Evolutionary conservation across 169 alveolate genomes (phyloP).

Genomic region (Perkinsus olseni): DNA sequence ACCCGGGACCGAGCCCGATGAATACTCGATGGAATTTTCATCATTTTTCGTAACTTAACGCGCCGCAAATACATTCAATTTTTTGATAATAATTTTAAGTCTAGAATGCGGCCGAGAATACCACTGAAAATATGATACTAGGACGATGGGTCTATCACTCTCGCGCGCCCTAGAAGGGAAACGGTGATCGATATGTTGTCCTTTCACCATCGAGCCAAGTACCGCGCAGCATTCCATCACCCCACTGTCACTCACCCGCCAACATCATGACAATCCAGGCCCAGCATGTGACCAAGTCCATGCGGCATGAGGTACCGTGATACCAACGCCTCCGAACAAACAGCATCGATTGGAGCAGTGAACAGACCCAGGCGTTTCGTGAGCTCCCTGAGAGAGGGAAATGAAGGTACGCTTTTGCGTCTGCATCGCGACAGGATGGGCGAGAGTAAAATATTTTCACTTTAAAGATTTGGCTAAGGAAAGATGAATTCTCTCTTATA

Average conservation of each 20-base stretch:
- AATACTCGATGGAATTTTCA: too few relatives aligned
- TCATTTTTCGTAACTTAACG: too few relatives aligned
- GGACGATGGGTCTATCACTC: too few relatives aligned
- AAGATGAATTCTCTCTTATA: too few relatives aligned
- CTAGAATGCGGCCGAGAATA: too few relatives aligned
- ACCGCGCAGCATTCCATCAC: conserved; percentile 30
- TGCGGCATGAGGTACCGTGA: conserved; percentile 69
- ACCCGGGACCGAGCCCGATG: neutral
- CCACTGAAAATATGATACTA: too few relatives aligned
- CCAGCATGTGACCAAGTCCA: conserved; percentile 78
- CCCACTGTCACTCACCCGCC: conserved; percentile 66
- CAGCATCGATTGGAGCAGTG: conserved; percentile 14
- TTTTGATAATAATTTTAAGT: too few relatives aligned
- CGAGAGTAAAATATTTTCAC: neutral
- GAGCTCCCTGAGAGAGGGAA: neutral
- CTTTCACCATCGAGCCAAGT: too few relatives aligned
- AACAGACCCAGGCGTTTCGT: neutral
- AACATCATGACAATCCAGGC: conserved; percentile 70
- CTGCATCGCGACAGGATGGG: neutral
- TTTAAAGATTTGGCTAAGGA: too few relatives aligned
- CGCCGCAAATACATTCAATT: too few relatives aligned
- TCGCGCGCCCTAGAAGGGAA: too few relatives aligned
- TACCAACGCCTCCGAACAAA: conserved; percentile 37
- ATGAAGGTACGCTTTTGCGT: neutral
- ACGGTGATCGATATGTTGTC: too few relatives aligned